Percentiles rank a stretch among this genome's conserved stretches.
Conservation (phyloP, 2,329 filamentous ascomycete genomes). For the Plectosphaerella cucumerina region DNA sequence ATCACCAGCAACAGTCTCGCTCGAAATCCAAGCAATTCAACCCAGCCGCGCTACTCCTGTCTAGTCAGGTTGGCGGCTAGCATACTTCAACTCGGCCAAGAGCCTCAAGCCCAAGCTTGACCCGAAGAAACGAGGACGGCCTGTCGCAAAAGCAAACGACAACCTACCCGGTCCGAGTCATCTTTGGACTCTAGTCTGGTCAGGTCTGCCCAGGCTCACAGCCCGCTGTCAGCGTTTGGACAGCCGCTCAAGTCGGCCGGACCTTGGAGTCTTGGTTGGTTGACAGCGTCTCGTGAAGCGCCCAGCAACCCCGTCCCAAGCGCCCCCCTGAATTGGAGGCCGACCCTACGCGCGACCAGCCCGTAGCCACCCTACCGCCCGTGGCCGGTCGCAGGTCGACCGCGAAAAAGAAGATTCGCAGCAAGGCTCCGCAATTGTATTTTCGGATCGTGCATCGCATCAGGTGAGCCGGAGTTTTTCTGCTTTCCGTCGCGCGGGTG, state of each 20-base stretch:
- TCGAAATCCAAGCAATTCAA: neutral
- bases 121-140: too few relatives aligned
- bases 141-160: neutral
- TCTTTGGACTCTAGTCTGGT: neutral
- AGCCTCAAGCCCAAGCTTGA: too few relatives aligned
- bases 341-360: neutral
- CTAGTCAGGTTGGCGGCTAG: neutral
- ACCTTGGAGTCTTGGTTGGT: conserved; percentile 12
- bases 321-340: conserved; percentile 1
- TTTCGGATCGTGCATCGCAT: conserved; percentile 1
- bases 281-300: conserved; percentile 12
- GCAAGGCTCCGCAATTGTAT: conserved; percentile 1
- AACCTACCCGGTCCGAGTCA: neutral
- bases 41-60: neutral
- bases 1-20: neutral
- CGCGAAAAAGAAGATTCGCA: neutral
- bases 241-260: conserved; percentile 12
- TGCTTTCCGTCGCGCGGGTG: too few relatives aligned
- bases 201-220: too few relatives aligned
- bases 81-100: neutral
- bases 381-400: conserved; percentile 1
- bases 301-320: conserved; percentile 8
- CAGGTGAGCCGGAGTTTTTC: conserved; percentile 10
- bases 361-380: neutral
- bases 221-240: conserved; percentile 10